Conservation (phyloP, 805 yeast species). For the Wickerhamiella sergipiensis region DNA sequence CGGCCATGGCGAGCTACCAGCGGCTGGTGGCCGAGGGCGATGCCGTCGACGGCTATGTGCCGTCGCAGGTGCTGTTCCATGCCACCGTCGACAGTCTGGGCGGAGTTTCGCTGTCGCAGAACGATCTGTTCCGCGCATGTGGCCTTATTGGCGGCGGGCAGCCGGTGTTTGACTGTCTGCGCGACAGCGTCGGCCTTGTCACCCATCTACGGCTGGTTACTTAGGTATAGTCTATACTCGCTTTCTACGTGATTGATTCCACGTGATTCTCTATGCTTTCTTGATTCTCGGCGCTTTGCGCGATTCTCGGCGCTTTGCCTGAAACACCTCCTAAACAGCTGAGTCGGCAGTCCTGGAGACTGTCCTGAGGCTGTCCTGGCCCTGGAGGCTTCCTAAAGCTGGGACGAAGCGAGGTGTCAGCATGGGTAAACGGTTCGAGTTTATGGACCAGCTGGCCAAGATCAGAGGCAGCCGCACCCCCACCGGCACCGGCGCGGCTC, state of each 20-base stretch:
- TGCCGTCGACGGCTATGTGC: conserved; percentile 24
- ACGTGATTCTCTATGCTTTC: too few species aligned
- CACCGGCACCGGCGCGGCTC: conserved; percentile 86
- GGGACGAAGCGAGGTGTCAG: conserved; percentile 4
- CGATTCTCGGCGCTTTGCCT: too few species aligned
- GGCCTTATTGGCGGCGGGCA: conserved; percentile 9
- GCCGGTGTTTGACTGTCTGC: conserved; percentile 16
- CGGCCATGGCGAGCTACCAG: conserved; percentile 18
- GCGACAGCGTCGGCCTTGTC: conserved; percentile 24
- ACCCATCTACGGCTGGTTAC: conserved; percentile 16
- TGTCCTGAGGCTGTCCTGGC: too few species aligned
- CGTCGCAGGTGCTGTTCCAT: conserved; percentile 23
- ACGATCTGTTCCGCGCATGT: conserved; percentile 20
- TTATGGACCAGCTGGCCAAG: conserved; percentile 73
- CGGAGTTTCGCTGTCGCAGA: conserved; percentile 15
- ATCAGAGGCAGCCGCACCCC: conserved; percentile 76
- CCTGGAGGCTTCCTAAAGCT: too few species aligned
- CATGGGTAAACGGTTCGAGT: conserved; percentile 8
- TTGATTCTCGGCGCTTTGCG: too few species aligned
- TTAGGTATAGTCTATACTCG: too few species aligned
- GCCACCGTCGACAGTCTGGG: conserved; percentile 16
- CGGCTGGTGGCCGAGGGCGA: conserved; percentile 14
- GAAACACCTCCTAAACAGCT: too few species aligned
- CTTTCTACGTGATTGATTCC: too few species aligned
- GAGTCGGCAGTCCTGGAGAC: too few species aligned